Base-by-base conservation (phyloP, 768 basidiomycete genomes). In the Megacollybia marginata region DNA sequence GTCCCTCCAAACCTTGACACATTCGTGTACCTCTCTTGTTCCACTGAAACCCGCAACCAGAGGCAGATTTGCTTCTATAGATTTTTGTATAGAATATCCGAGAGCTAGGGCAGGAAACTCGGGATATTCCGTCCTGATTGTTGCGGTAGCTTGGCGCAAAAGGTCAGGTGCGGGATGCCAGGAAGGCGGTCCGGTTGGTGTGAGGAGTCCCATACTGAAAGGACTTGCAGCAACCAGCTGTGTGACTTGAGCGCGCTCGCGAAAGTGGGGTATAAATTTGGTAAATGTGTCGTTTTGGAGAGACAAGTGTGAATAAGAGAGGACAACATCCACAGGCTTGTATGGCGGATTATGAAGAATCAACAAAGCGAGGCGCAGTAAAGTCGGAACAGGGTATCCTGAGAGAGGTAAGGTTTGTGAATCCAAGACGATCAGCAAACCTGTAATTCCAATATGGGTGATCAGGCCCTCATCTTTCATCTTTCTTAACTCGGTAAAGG, bases 331-430 rank as follows among this genome's bases (percentile, higher is more conserved):
- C 51, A 94, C 61, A 9, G 92, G 87, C 48, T 74, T 72, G 65
- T 75, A 83, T 10, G 84, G 83, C 9, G 79, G 64, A 16, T 72
- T 82, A 58, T 85, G 79, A 32, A 79, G 70, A 53, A 91, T 76
- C 46, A 92, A 71, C 33, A 90, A 74, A 9, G 90, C 79, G 15
- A 92, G 65, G n/a, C 92, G 83, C 28, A 94, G 75, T n/a, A 94
- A 74, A 0, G 85, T 84, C 9, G 90, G 83, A 20, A 93, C 72
- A 10, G 90, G 89, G 55, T 82, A 91, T 1, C 87, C 92, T 91
- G 59, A 42, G 19, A 48, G 11, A 23, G 31, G 28, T 46, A 9
- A 46, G 43, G 20, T 32, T 10, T 40, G 18, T 19, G 36, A 15
- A 28, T 28, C 23, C 42, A 44, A 23, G 44, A 23, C 38, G 18